Conservation (phyloP, 805 yeast genomes). For the Starmerella kuoi region DNA sequence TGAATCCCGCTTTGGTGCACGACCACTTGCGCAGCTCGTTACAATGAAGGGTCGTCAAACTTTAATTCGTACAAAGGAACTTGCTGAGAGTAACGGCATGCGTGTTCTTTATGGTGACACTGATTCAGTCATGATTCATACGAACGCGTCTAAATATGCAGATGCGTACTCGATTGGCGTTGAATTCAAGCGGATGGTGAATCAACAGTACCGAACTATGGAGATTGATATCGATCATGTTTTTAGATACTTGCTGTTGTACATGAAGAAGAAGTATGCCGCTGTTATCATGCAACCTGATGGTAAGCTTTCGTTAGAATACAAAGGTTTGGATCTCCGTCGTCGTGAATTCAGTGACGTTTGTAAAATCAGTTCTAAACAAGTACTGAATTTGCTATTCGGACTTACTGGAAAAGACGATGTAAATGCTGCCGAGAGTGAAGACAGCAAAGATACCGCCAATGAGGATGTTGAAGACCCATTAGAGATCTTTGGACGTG, state of each 20-base stretch:
- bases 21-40: constrained; percentile 89
- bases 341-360: constrained; percentile 94
- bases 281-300: constrained; percentile 46
- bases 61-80: constrained; percentile 78
- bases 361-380: constrained; percentile 76
- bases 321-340: constrained; percentile 91
- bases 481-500: constrained; percentile 8
- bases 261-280: constrained; percentile 96
- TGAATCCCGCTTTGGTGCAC: constrained; percentile 85
- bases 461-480: constrained; percentile 10
- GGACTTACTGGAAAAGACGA: constrained; percentile 46
- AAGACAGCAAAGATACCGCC: not conserved
- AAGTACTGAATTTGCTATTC: constrained; percentile 40
- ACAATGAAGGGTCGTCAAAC: constrained; percentile 94
- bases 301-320: constrained; percentile 64
- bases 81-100: constrained; percentile 75
- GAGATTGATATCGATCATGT: constrained; percentile 95
- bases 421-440: not conserved
- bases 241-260: constrained; percentile 68
- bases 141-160: constrained; percentile 53
- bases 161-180: constrained; percentile 79
- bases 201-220: constrained; percentile 71
- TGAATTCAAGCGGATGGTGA: constrained; percentile 71
- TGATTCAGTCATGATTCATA: constrained; percentile 96
- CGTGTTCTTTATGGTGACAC: constrained; percentile 96